Percentiles rank a stretch among this genome's conserved stretches.
phyloP scores from a whole-genome alignment of 2,329 filamentous ascomycete genomes.

The Arthroderma sp. region DNA sequence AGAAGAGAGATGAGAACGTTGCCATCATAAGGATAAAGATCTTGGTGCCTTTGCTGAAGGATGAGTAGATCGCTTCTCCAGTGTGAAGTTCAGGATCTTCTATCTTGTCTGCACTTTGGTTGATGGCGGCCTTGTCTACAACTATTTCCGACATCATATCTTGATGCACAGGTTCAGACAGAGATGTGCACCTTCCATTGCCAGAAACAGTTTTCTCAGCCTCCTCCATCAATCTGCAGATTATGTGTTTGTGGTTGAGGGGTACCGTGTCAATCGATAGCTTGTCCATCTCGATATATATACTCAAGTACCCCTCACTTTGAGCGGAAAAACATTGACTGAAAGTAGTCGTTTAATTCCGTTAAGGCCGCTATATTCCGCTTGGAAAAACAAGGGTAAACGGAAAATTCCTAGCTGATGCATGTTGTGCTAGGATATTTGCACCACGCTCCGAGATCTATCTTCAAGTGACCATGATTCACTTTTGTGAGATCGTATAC shows the following conservation, averaged over 20 bases:
- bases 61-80: background rate
- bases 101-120: background rate
- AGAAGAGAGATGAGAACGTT: conserved; percentile 9
- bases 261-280: background rate
- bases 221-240: background rate
- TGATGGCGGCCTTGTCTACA: background rate
- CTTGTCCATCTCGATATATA: background rate
- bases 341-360: background rate
- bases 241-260: background rate
- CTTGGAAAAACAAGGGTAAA: background rate
- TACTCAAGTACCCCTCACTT: no score
- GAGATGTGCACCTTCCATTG: background rate
- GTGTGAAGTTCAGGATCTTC: background rate
- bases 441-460: background rate
- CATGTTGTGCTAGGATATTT: background rate
- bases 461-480: background rate
- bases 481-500: background rate
- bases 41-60: conserved; percentile 1
- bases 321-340: background rate
- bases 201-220: background rate
- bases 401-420: background rate
- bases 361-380: background rate
- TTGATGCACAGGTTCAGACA: background rate
- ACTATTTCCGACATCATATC: background rate
- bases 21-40: conserved; percentile 7